Conservation (phyloP, 306 rosid genomes). For the Mucuna pruriens region DNA sequence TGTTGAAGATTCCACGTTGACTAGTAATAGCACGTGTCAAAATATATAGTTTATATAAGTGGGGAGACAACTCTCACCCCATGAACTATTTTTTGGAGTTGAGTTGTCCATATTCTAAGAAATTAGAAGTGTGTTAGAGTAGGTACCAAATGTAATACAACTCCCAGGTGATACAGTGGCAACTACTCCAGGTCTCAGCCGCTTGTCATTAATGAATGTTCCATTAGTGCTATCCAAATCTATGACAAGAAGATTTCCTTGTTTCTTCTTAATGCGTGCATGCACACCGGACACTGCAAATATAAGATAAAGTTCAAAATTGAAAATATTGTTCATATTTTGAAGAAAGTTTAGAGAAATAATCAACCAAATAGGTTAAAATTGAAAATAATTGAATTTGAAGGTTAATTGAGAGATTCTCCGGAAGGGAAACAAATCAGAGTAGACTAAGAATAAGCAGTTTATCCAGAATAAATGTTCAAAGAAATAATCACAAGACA, state of each 20-base stretch:
- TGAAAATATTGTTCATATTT: background rate
- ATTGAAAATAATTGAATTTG: background rate
- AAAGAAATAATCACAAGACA: background rate
- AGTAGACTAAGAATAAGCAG: background rate
- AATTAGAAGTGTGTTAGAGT: slow-evolving; percentile 17
- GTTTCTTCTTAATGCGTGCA: slow-evolving; percentile 74
- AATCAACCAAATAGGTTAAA: background rate
- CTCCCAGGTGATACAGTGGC: slow-evolving; percentile 65
- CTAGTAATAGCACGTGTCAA: background rate
- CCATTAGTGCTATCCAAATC: slow-evolving; percentile 98
- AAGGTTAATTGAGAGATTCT: background rate
- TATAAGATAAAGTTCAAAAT: background rate
- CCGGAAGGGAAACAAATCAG: background rate
- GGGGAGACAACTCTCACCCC: background rate
- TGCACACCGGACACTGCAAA: slow-evolving; percentile 74
- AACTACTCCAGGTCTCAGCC: slow-evolving; percentile 75
- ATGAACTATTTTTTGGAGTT: background rate
- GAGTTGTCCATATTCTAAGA: background rate
- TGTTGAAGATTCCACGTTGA: background rate
- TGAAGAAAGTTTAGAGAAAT: background rate
- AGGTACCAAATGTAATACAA: slow-evolving; percentile 75
- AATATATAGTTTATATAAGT: background rate
- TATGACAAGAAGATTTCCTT: slow-evolving; percentile 69
- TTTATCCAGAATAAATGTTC: background rate
- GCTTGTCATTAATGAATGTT: slow-evolving; percentile 73